Evolutionary conservation across 345 rosid genomes (phyloP), one percentile per base, ranked within the genome.

Genomic region (Moricandia arvensis): DNA sequence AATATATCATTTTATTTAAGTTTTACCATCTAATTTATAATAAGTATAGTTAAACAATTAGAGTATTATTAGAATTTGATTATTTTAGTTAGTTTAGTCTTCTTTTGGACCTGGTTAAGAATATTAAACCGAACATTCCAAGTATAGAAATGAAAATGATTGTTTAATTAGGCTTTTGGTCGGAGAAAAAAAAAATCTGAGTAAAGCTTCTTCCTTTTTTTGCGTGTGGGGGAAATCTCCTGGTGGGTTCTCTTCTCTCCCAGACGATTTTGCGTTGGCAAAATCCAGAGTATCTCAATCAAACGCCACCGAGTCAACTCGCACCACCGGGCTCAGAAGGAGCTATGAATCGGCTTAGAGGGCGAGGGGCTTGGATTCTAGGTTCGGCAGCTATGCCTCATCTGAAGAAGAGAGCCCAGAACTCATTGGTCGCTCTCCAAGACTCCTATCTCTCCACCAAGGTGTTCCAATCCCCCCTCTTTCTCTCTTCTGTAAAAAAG

Each of bases 401-500:
- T 1, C 79, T 92, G 68, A 95, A 85, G 92, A 84, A 72, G 82
- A 90, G 88, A 77, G 87, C 89, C 77, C 80, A 79, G 33, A 89
- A 87, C 74, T 88, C 97, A 66, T 80, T 87, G 89, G 85, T 80
- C 64, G 93, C 97, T 57, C 78, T 90, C 59, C 93, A 92, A 43
- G 97, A 95, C 71, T 88, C 97, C 1, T 92, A 68, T 81, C 82
- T 85, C 76, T 90, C 97, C 51, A 87, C 96, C 73, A 94, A 87
- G 90, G 98, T 86, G 54, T 49, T 59, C 60, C 26, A 21, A 18
- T 55, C 27, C 51, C 17, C 53, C 18, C 49, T 5, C 49, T 57
- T 70, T 34, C 59, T 58, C 66, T 63, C 0, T 55, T 69, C 29
- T 37, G 2, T 24, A 2, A 27, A 17, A 2, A 45, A 21, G 24